Evolutionary conservation across 805 yeast species (phyloP), one percentile per base, ranked within the genome.

Genomic region (Candida vaughaniae): DNA sequence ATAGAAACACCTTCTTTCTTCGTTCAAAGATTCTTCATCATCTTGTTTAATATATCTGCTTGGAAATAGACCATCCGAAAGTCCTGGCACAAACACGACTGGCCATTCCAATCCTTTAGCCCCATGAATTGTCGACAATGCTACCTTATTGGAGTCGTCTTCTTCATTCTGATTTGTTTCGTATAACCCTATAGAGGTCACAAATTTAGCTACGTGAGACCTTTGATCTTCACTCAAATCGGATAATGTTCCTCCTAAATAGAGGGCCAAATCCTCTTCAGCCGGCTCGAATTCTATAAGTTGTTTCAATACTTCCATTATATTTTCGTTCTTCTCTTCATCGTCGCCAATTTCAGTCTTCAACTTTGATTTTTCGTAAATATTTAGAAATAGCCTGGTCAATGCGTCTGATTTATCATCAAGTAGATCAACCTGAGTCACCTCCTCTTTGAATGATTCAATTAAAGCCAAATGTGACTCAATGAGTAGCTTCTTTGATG

Each of bases 101-200:
- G 95, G 91, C 97, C 98, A 91, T 55, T 91, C 99, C 2, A 90
- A 66, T 1, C 99, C 99, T 56, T 91, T 91, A 1, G 97, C 80
- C 0, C 89, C 87, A 55, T 91, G 99, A 9, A 91, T 83, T 0
- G 98, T 93, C 0, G 95, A 83, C 0, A 91, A 36, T 4, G 71
- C 60, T 35, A 50, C 64, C 42, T 53, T 60, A 3, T 40, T 31
- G 1, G 38, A 28, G 5, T 45, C 45, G 12, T 51, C 53, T 5
- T 45, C 48, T 3, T 56, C 64, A 10, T 48, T 45, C 4, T 37
- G 36, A 5, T 17, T 25, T 1, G 54, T 44, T 34, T 65, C 70
- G 42, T 58, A 60, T 19, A 66, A 44, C 6, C 67, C 69, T 34
- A 66, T 48, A 0, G 69, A 61, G 11, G 53, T 53, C 1, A 66